These are phyloP conservation scores for Aristolochia californica DNA, from an alignment of 164 flowering plant species.

Conservation along the genomic window DNA sequence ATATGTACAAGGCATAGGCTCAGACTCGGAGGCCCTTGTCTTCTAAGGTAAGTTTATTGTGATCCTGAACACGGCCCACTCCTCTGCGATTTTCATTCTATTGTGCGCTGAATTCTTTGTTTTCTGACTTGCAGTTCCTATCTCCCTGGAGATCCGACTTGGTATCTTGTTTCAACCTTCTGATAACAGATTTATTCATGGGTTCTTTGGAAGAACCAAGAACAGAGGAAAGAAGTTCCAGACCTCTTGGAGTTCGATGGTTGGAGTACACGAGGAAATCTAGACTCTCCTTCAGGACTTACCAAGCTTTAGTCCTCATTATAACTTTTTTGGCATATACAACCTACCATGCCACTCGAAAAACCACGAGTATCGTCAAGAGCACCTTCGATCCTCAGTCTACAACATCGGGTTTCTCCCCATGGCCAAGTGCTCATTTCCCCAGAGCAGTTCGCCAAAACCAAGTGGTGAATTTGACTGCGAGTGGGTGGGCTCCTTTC, in stretches of 20 bases:
- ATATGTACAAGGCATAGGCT: background rate
- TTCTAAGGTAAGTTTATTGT: too few relatives aligned
- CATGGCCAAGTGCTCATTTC: conserved; percentile 19
- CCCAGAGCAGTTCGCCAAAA: conserved; percentile 8
- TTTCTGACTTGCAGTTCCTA: background rate
- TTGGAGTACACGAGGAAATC: conserved; percentile 28
- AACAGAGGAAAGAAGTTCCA: conserved; percentile 14
- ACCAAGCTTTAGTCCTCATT: conserved; percentile 65
- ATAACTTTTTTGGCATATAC: conserved; percentile 75
- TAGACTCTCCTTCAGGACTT: conserved; percentile 42
- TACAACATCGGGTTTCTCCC: conserved; percentile 17
- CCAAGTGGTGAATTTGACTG: conserved; percentile 8
- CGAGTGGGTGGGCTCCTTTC: conserved; percentile 84
- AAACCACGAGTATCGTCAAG: conserved; percentile 81
- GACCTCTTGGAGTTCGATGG: conserved; percentile 50
- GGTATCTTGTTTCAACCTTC: background rate
- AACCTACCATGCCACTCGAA: conserved; percentile 72
- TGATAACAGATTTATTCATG: conserved; percentile 7
- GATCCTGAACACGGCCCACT: too few relatives aligned
- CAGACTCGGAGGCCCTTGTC: background rate
- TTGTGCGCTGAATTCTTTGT: too few relatives aligned
- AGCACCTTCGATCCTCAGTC: conserved; percentile 72
- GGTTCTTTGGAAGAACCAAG: conserved; percentile 16
- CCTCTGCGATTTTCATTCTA: too few relatives aligned
- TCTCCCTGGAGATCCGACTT: background rate